phyloP scores from a whole-genome alignment of 2,329 filamentous ascomycete genomes.

The Botryotinia globosa region DNA sequence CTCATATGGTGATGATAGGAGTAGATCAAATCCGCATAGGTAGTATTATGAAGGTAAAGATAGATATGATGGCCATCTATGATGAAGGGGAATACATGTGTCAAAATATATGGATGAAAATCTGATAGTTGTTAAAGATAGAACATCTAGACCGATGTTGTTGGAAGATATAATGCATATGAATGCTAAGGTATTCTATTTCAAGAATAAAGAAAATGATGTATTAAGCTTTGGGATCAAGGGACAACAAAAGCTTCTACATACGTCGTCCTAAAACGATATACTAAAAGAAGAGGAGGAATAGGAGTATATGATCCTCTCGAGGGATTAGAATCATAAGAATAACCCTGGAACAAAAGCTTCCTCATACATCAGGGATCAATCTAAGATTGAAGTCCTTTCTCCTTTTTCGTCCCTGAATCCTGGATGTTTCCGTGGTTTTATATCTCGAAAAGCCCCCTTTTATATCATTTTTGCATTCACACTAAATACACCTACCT shows the following conservation, averaged over 20 bases:
- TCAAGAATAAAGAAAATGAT: background rate
- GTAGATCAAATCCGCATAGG: background rate
- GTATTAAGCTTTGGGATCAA: background rate
- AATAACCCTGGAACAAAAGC: background rate
- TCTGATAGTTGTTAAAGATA: background rate
- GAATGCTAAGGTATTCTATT: background rate
- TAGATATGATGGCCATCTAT: background rate
- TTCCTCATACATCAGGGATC: background rate
- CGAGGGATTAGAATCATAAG: background rate
- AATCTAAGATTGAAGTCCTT: background rate
- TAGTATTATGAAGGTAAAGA: background rate
- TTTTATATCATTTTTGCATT: background rate
- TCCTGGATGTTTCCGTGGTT: background rate
- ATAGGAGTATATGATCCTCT: background rate
- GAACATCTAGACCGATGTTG: background rate
- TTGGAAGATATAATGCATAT: background rate
- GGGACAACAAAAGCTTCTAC: background rate
- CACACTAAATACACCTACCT: background rate
- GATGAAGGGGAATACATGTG: background rate
- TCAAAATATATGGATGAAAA: background rate
- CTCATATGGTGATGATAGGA: background rate
- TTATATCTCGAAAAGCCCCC: background rate
- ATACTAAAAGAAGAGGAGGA: background rate
- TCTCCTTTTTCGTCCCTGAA: background rate
- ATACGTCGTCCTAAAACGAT: constrained; percentile 1